phyloP scores from a whole-genome alignment of 169 alveolate genomes.

The Cardiosporidium cionae region DNA sequence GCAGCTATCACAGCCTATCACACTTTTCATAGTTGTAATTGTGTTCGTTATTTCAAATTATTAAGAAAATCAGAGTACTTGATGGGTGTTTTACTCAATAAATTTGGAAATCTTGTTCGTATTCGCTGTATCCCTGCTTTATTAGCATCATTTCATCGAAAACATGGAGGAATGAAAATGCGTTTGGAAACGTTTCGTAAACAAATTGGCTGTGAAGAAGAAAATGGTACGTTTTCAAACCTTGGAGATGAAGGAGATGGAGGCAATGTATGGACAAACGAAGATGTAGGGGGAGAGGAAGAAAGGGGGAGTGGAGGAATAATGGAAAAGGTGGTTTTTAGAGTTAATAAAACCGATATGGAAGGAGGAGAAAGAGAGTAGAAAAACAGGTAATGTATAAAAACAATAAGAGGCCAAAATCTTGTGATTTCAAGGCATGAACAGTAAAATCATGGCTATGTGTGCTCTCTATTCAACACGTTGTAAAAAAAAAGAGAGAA shows the following conservation, averaged over 20 bases:
- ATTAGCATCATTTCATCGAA: not conserved
- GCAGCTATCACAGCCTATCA: slow-evolving; percentile 12
- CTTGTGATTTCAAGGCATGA: no score
- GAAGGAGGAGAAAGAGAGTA: no score
- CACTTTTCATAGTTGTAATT: slow-evolving; percentile 7
- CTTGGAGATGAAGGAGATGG: no score
- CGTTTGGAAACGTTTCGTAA: not conserved
- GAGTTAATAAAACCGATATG: no score
- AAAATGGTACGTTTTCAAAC: not conserved
- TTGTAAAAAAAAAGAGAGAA: no score
- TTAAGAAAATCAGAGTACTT: slow-evolving; percentile 4
- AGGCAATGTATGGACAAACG: not conserved
- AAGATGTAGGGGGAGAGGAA: not conserved
- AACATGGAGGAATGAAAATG: not conserved
- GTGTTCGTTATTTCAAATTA: slow-evolving; percentile 4
- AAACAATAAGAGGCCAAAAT: no score
- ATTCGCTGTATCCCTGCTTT: slow-evolving; percentile 7
- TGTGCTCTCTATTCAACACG: no score
- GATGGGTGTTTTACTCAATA: slow-evolving; percentile 12
- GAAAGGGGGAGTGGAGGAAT: not conserved
- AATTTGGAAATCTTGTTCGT: slow-evolving; percentile 14
- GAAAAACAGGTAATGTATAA: no score
- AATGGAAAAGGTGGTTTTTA: not conserved
- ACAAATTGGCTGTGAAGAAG: not conserved
- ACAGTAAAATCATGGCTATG: no score